Evolutionary conservation across 306 rosid genomes (phyloP).

Genomic region (Castanospermum australe): DNA sequence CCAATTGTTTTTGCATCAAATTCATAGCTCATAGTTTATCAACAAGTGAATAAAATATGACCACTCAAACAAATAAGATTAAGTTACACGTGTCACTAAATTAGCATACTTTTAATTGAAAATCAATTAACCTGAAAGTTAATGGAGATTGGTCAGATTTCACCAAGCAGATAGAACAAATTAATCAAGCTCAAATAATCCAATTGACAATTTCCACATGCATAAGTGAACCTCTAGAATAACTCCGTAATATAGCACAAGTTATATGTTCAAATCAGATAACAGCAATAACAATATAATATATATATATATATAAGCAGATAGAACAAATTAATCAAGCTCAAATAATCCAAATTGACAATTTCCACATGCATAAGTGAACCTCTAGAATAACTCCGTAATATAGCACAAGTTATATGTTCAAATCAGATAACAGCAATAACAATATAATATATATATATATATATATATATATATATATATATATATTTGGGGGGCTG

Average conservation of each 20-base stretch:
- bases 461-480: no score
- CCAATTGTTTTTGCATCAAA: neutral
- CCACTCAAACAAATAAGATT: neutral
- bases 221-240: neutral
- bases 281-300: neutral
- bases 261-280: conserved; percentile 1
- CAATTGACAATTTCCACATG: neutral
- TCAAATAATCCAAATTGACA: conserved; percentile 8
- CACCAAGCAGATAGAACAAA: conserved; percentile 9
- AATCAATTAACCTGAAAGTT: neutral
- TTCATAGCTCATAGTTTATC: neutral
- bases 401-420: neutral
- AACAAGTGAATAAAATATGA: neutral
- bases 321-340: conserved; percentile 20
- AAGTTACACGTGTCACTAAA: neutral
- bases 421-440: neutral
- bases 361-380: neutral
- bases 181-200: conserved; percentile 12
- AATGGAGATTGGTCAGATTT: neutral
- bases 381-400: neutral
- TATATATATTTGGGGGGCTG: no score
- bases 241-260: neutral
- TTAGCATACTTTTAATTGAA: neutral
- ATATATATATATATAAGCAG: neutral
- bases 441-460: neutral